Base-by-base conservation (phyloP, 164 flowering plant genomes). In the Akebia trifoliata region DNA sequence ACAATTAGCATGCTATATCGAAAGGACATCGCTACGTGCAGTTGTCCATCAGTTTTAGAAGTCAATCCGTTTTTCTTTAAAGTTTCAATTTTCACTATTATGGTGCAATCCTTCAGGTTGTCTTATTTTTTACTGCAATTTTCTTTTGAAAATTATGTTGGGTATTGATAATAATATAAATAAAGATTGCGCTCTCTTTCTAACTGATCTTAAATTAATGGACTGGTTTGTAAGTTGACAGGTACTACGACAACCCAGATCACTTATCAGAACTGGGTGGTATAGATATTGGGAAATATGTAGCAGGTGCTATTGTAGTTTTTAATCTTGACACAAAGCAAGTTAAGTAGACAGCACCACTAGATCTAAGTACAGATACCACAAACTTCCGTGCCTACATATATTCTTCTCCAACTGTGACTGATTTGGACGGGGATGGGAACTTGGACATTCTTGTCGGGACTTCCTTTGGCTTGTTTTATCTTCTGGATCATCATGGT, bases 381-480 rank as follows among this genome's bases (percentile, higher is more conserved):
- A 74, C 74, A 49, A 73, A 75, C 8, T 94, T 69, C 60, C 95
- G 92, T 57, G 93, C 95, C 28, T 83, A 83, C 62, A 85, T 94
- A 71, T 88, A 83, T 70, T 88, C 97, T 52, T 85, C 97, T 63
- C 97, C 99, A 50, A 87, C 95, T 39, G 90, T 94, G 56, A 87
- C 76, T 55, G 97, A 94, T 75, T 78, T 94, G 77, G 97, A 94
- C 72, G 96, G 96, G 55, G 97, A 94, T 75, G 97, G 99, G 60
- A 72, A 88, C 39, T 56, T 94, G 80, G 99, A 94, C 76, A 90
- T 94, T 66, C 80, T 94, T 60, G 81, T 94, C 47, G 99, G 99
- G 51, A 94, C 99, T 59, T 86, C 97, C 30, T 94, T 61, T 78
- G 99, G 99, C 61, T 68, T 88, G 67, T 84, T 94, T 62, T 94